Evolutionary conservation across 371 early-diverging fungal genomes (phyloP).

Genomic region (Mucor mucedo): DNA sequence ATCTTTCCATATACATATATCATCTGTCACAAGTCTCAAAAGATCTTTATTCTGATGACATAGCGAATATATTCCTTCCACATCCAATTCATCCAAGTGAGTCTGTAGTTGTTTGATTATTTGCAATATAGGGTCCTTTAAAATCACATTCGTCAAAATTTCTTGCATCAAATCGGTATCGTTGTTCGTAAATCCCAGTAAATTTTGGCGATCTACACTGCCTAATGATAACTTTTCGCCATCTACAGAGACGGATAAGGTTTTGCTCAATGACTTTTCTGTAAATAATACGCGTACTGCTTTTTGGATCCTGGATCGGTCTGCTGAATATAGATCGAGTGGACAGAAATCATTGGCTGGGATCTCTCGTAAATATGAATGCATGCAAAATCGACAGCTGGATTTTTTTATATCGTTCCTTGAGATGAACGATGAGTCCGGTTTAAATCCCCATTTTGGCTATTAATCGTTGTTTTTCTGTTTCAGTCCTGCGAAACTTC

Average conservation of each 20-base stretch:
- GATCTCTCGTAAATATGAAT: constrained; percentile 39
- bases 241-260: constrained; percentile 38
- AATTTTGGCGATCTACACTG: not conserved
- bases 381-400: constrained; percentile 67
- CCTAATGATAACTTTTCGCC: constrained; percentile 10
- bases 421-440: constrained; percentile 34
- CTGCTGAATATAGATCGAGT: constrained; percentile 57
- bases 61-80: constrained; percentile 46
- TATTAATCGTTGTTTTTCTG: constrained; percentile 12
- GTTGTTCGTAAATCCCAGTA: not conserved
- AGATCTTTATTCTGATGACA: constrained; percentile 10
- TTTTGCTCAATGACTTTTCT: constrained; percentile 32
- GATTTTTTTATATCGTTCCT: constrained; percentile 28
- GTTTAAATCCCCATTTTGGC: constrained; percentile 71
- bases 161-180: not conserved
- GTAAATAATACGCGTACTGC: constrained; percentile 39
- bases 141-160: constrained; percentile 29
- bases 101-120: constrained; percentile 44
- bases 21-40: constrained; percentile 6
- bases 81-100: constrained; percentile 51
- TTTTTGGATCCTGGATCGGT: constrained; percentile 29
- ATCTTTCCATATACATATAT: constrained; percentile 32
- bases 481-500: no score
- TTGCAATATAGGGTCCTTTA: constrained; percentile 45
- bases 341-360: constrained; percentile 51